Conservation (phyloP, 139 green algal species). For the Marvania coccoides region DNA sequence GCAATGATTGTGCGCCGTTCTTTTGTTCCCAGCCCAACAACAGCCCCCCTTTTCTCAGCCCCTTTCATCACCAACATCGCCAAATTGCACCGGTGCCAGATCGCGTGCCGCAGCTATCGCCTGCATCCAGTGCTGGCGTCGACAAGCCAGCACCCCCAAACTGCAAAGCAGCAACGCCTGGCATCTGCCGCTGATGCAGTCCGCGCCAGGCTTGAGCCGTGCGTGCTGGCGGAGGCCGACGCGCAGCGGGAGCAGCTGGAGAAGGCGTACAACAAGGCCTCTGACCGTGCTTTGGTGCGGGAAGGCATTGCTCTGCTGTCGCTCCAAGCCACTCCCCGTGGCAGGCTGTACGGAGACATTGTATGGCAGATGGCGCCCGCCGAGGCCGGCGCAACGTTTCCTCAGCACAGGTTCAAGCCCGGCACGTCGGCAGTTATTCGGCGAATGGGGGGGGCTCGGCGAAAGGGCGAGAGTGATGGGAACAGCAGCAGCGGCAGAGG, state of each 20-base stretch:
- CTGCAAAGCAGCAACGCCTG: neutral
- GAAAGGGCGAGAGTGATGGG: too few relatives aligned
- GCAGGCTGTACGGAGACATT: conserved; percentile 18
- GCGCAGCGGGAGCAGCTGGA: neutral
- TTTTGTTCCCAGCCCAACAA: too few relatives aligned
- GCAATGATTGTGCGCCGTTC: too few relatives aligned
- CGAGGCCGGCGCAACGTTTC: conserved; percentile 9
- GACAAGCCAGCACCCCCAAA: neutral
- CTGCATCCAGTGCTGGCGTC: too few relatives aligned
- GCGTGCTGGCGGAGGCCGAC: conserved; percentile 11
- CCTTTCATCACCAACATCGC: too few relatives aligned
- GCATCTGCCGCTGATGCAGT: neutral
- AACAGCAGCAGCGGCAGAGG: neutral
- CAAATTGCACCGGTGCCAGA: too few relatives aligned
- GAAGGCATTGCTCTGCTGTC: conserved; percentile 9
- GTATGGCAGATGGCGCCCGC: conserved; percentile 15
- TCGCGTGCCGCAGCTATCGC: too few relatives aligned
- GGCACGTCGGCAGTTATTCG: conserved; percentile 40
- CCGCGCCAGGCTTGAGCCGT: neutral
- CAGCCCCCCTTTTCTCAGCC: too few relatives aligned
- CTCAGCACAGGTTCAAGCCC: conserved; percentile 41
- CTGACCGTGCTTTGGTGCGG: neutral
- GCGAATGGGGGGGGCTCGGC: neutral
- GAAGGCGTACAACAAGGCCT: neutral
- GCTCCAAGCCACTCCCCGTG: neutral